Percentiles rank a stretch among this genome's conserved stretches.
phyloP scores from a whole-genome alignment of 352 stramenopile species.

The Phytophthora constricta region DNA sequence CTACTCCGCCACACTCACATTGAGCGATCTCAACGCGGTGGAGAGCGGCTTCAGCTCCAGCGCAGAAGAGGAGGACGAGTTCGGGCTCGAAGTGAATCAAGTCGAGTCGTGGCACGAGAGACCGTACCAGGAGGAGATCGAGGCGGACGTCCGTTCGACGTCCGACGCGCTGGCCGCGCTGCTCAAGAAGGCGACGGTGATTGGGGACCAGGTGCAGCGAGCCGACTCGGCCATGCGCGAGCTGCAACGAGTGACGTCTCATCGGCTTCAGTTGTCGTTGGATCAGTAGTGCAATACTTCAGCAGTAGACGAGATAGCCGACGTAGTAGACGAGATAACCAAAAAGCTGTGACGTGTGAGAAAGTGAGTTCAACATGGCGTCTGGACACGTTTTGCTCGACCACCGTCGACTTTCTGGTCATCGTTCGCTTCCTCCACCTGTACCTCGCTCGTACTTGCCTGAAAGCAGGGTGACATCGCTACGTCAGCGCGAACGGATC shows the following conservation, averaged over 20 bases:
- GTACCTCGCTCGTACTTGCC: too few species aligned
- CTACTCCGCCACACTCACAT: slow-evolving; percentile 20
- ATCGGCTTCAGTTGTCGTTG: neutral
- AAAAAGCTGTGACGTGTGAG: slow-evolving; percentile 6
- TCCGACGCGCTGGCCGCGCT: slow-evolving; percentile 19
- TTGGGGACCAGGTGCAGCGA: slow-evolving; percentile 34
- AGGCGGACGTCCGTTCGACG: slow-evolving; percentile 15
- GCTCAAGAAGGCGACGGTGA: slow-evolving; percentile 19
- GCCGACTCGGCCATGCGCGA: slow-evolving; percentile 32
- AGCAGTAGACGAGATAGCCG: neutral
- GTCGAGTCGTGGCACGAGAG: slow-evolving; percentile 25
- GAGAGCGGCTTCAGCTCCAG: slow-evolving; percentile 29
- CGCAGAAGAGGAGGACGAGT: slow-evolving; percentile 34
- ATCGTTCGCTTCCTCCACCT: too few species aligned
- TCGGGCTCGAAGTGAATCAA: slow-evolving; percentile 11
- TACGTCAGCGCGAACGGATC: slow-evolving; percentile 20
- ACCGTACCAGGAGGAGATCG: slow-evolving; percentile 22
- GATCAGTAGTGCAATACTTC: too few species aligned
- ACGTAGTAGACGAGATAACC: neutral
- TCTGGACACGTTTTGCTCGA: neutral
- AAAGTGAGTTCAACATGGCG: slow-evolving; percentile 5
- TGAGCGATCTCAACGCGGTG: slow-evolving; percentile 30
- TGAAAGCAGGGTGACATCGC: slow-evolving; percentile 20
- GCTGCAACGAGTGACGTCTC: slow-evolving; percentile 25
- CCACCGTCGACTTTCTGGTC: neutral